phyloP scores from a whole-genome alignment of 1,284 basidiomycete genomes.

The Coniferiporia sulphurascens region DNA sequence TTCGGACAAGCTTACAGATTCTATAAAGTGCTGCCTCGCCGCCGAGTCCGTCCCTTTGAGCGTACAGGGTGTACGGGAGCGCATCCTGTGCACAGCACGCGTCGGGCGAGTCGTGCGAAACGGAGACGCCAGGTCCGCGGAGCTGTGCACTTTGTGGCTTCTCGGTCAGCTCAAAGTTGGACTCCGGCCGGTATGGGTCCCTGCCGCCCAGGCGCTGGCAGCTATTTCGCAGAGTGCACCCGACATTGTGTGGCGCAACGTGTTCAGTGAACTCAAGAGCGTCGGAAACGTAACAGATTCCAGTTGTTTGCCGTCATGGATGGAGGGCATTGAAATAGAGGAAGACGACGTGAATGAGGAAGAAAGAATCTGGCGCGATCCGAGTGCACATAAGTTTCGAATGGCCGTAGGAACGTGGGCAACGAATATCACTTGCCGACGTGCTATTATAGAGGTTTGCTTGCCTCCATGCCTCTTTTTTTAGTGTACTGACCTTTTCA shows the following conservation, averaged over 20 bases:
- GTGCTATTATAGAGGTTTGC: constrained; percentile 34
- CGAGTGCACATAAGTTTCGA: constrained; percentile 60
- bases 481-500: constrained; percentile 8
- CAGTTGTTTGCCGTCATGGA: constrained; percentile 24
- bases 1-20: constrained; percentile 37
- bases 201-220: constrained; percentile 69
- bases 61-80: constrained; percentile 76
- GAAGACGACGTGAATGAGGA: constrained; percentile 52
- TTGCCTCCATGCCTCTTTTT: constrained; percentile 28
- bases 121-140: constrained; percentile 47
- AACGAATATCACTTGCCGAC: constrained; percentile 24
- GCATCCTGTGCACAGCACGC: constrained; percentile 67
- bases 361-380: constrained; percentile 70
- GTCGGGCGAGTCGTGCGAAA: constrained; percentile 51
- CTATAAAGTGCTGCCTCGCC: constrained; percentile 60
- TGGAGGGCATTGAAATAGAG: constrained; percentile 21
- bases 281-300: constrained; percentile 20
- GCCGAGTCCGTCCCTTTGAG: constrained; percentile 74
- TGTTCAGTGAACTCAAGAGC: constrained; percentile 59
- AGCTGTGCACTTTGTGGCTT: constrained; percentile 60
- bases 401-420: constrained; percentile 42
- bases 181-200: constrained; percentile 82
- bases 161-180: constrained; percentile 89
- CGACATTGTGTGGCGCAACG: constrained; percentile 65
- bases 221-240: constrained; percentile 55